Percentiles rank a stretch among this genome's conserved stretches.
These are phyloP conservation scores for Tolypocladium ovalisporum DNA, from an alignment of 2,329 filamentous ascomycete genomes.

Conservation along the genomic window DNA sequence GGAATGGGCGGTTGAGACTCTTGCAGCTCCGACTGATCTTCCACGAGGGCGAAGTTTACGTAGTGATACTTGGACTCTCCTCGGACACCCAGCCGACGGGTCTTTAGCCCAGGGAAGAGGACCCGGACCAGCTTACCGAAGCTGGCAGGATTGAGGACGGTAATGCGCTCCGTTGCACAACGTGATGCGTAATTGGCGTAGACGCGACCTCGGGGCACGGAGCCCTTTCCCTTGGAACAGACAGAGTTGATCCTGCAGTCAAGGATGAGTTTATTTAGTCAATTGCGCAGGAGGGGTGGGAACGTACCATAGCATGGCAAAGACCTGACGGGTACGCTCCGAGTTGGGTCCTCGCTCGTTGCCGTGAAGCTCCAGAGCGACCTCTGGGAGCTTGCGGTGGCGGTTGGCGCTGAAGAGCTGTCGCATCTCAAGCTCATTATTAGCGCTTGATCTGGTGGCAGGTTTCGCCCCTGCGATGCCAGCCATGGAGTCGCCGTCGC, in stretches of 20 bases:
- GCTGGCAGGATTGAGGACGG: conserved; percentile 89
- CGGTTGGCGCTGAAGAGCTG: conserved; percentile 63
- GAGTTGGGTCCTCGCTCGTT: conserved; percentile 73
- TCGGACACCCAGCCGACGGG: conserved; percentile 78
- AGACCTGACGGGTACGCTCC: conserved; percentile 74
- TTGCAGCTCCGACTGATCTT: conserved; percentile 40
- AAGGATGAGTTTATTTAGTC: neutral
- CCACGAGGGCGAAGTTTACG: conserved; percentile 51
- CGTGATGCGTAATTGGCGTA: conserved; percentile 92
- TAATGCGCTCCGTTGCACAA: conserved; percentile 87
- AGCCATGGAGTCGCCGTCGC: conserved; percentile 43
- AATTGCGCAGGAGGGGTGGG: neutral
- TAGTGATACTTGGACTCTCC: conserved; percentile 99
- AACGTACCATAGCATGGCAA: conserved; percentile 77
- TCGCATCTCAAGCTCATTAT: conserved; percentile 72
- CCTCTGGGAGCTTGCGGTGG: conserved; percentile 55
- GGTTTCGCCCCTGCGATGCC: conserved; percentile 39
- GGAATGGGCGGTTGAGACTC: conserved; percentile 34
- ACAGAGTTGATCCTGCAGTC: conserved; percentile 56
- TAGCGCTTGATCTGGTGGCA: conserved; percentile 57
- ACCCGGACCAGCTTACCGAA: conserved; percentile 96
- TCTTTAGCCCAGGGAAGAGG: conserved; percentile 91
- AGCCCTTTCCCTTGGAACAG: conserved; percentile 66
- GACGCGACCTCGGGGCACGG: conserved; percentile 83
- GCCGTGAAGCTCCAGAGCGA: conserved; percentile 64